Evolutionary conservation across 441 rosid genomes (phyloP).

Genomic region (Eugenia klotzschiana): DNA sequence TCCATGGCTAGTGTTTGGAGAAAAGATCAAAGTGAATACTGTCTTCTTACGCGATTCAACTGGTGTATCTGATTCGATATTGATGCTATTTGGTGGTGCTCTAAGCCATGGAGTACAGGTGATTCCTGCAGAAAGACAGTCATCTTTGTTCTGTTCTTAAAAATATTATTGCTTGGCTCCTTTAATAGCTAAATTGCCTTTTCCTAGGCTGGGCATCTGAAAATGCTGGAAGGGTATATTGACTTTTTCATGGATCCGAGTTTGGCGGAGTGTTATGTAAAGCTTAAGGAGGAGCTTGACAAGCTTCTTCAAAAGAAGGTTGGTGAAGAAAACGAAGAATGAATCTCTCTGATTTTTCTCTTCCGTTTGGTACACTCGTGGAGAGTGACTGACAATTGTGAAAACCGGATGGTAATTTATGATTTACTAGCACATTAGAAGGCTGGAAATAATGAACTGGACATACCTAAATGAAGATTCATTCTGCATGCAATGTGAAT

Average conservation of each 20-base stretch:
- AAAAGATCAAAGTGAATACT: constrained; percentile 83
- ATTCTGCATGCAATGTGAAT: background rate
- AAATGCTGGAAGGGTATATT: constrained; percentile 84
- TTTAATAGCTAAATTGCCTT: background rate
- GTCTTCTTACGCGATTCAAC: constrained; percentile 92
- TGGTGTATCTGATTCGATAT: constrained; percentile 86
- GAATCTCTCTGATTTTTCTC: background rate
- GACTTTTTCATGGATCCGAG: constrained; percentile 93
- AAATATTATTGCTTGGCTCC: background rate
- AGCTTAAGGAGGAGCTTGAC: constrained; percentile 76
- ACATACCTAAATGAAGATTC: background rate
- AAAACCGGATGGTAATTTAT: background rate
- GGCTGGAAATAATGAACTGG: background rate
- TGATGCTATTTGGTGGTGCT: constrained; percentile 84
- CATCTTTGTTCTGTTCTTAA: background rate
- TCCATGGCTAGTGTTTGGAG: constrained; percentile 98
- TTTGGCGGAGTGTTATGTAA: constrained; percentile 73
- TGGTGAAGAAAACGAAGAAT: background rate
- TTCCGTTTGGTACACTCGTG: background rate
- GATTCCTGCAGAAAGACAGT: background rate
- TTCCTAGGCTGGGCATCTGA: constrained; percentile 77
- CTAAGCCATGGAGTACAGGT: constrained; percentile 66
- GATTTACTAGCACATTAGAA: background rate
- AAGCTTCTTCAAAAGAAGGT: constrained; percentile 72
- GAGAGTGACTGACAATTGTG: background rate